Evolutionary conservation across 257 asterid species (phyloP), one percentile per base, ranked within the genome.

Genomic region (Mitragyna speciosa): DNA sequence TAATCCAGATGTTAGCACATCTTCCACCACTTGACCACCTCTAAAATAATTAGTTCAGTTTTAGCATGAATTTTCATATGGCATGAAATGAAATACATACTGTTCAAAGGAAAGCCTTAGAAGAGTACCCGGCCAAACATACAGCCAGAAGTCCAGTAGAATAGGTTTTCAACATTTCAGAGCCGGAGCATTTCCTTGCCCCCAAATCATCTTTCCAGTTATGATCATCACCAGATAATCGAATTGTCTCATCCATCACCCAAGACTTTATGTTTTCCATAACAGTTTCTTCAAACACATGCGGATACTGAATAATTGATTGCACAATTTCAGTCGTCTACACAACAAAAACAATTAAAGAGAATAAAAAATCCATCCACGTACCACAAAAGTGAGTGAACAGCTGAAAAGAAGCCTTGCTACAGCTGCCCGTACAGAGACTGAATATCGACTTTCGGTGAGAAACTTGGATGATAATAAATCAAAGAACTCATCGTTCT

Each of bases 61-160:
- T 63, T 49, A 54, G 51, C 78, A 77, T 36, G 51, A 7, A 5
- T 68, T 68, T 58, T 48, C 69, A 26, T 26, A 68, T 6, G 41
- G 51, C 48, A 68, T 20, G 59, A 14, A 19, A 59, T 20, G 24
- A 17, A 48, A 17, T 10, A 67, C 30, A 58, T 2, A 36, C 41
- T 36, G 41, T 36, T 75, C 79, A 78, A n/a, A 31, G 43, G 19
- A 69, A 88, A 72, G 26, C 43, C 54, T 71, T 70, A 74, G 70
- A 76, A 76, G 76, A 86, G 82, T 86, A 91, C 99, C 91, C 80
- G 58, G 91, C 83, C 87, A 96, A 87, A 87, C 96, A 92, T 78
- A 90, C 91, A 79, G 97, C 99, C 86, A 96, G 97, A 85, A 96
- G 95, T 72, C 94, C 99, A 75, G 93, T 90, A 70, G 97, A 91